Base-by-base conservation (phyloP, 768 basidiomycete genomes). In the Leccinum disarticulatum region DNA sequence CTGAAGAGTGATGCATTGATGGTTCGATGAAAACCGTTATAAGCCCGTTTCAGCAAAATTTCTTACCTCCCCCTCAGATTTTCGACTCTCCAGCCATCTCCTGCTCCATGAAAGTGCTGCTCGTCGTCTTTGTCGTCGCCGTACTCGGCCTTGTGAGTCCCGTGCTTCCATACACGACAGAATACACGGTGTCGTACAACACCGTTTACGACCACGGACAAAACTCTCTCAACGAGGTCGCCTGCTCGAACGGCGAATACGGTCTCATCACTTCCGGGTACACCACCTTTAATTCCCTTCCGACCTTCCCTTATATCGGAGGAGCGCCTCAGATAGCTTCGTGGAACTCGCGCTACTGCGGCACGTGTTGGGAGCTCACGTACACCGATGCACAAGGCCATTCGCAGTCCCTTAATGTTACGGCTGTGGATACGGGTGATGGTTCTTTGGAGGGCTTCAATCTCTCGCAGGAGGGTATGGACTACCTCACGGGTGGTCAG, bases 301-400 rank as follows among this genome's bases (percentile, higher is more conserved):
- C 86, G 2, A 73, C 71, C 50, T 89, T 86, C 76, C 85, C 87
- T 1, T 68, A 76, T 69, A 83, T 88, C 65, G 86, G 84, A 31
- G 86, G 82, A 1, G 81, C 78, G 1, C 74, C 77, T 15, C 83
- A 78, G 38, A 74, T 88, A 57, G 70, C 69, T 6, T 80, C 79
- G 28, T 87, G 74, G 71, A 77, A 83, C 67, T 86, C 84, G 1
- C 60, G 69, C 2, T 73, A 76, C 48, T 88, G 87, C 64, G 85
- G 84, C 2, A 78, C 79, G 27, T 88, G 87, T 71, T 88, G 85
- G 85, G 56, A 77, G 59, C 67, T 88, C 62, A 79, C 80, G 6
- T 87, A 79, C 70, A 75, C 76, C 38, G 11, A 60, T 54, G 28
- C 55, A 5, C 51, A 61, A 6, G 75, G 76, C 4, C 63, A 56